Conservation (phyloP, 2,329 filamentous ascomycete species). For the Apiospora sp. region DNA sequence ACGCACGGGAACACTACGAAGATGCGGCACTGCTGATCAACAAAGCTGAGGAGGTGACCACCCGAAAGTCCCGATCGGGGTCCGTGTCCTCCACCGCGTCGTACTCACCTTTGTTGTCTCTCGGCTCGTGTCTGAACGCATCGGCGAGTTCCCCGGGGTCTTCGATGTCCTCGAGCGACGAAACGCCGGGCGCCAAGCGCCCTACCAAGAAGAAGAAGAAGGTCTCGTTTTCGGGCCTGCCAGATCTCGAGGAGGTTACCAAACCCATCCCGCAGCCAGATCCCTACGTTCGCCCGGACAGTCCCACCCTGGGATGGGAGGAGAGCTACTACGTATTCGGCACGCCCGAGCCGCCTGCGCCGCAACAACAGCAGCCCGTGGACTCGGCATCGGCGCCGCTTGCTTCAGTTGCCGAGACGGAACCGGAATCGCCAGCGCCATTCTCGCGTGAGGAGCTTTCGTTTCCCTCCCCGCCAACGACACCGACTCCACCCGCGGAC, state of each 20-base stretch:
- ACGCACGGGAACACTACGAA: constrained; percentile 61
- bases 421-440: constrained; percentile 14
- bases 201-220: constrained; percentile 50
- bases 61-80: constrained; percentile 52
- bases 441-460: background rate
- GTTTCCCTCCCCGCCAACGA: constrained; percentile 15
- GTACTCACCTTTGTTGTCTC: constrained; percentile 51
- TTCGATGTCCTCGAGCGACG: constrained; percentile 49
- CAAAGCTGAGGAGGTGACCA: constrained; percentile 52
- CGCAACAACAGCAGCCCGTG: background rate
- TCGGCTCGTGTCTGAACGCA: constrained; percentile 44
- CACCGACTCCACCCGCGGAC: constrained; percentile 32
- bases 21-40: constrained; percentile 56
- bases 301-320: constrained; percentile 63
- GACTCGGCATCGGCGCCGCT: background rate
- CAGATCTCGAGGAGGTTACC: constrained; percentile 40
- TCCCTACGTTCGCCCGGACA: constrained; percentile 64
- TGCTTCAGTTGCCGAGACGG: constrained; percentile 24
- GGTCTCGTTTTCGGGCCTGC: constrained; percentile 49
- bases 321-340: constrained; percentile 47
- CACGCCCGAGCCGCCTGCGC: constrained; percentile 22
- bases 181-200: constrained; percentile 34
- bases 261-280: constrained; percentile 44
- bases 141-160: constrained; percentile 53
- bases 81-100: constrained; percentile 54